These are phyloP conservation scores for Fusarium austroafricanum DNA, from an alignment of 2,329 filamentous ascomycete species.

Conservation along the genomic window DNA sequence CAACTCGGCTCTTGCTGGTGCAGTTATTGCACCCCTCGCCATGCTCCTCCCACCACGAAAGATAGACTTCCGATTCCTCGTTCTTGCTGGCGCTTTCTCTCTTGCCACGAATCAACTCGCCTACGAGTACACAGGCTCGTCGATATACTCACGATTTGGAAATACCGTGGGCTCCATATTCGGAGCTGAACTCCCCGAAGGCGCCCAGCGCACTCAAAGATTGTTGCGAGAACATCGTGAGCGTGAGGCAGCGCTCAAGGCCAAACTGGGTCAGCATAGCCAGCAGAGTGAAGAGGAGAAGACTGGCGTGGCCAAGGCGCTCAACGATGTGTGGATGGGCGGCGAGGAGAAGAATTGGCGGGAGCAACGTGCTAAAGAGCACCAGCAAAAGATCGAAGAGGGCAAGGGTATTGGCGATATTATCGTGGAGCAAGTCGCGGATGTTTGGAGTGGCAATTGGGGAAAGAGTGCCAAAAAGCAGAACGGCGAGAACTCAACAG, in stretches of 20 bases:
- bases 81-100: slow-evolving; percentile 63
- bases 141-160: slow-evolving; percentile 61
- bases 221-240: slow-evolving; percentile 61
- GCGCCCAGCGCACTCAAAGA: slow-evolving; percentile 60
- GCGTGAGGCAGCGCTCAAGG: slow-evolving; percentile 50
- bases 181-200: slow-evolving; percentile 67
- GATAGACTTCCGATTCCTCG: slow-evolving; percentile 61
- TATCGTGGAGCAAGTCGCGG: slow-evolving; percentile 67
- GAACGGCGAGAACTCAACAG: slow-evolving; percentile 39
- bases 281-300: slow-evolving; percentile 46
- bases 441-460: slow-evolving; percentile 61
- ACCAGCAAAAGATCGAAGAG: slow-evolving; percentile 64
- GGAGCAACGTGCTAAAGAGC: slow-evolving; percentile 62
- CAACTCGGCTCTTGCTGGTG: slow-evolving; percentile 61
- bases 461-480: slow-evolving; percentile 47
- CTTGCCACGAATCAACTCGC: slow-evolving; percentile 66
- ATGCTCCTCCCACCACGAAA: slow-evolving; percentile 65
- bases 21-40: slow-evolving; percentile 60
- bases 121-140: slow-evolving; percentile 67
- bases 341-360: slow-evolving; percentile 66
- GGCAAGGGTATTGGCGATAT: slow-evolving; percentile 68
- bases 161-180: slow-evolving; percentile 59
- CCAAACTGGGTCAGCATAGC: slow-evolving; percentile 27
- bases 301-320: slow-evolving; percentile 47
- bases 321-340: slow-evolving; percentile 69